Evolutionary conservation across 2,329 filamentous ascomycete species (phyloP), one percentile per base, ranked within the genome.

Genomic region (Colletotrichum ledebouriae): DNA sequence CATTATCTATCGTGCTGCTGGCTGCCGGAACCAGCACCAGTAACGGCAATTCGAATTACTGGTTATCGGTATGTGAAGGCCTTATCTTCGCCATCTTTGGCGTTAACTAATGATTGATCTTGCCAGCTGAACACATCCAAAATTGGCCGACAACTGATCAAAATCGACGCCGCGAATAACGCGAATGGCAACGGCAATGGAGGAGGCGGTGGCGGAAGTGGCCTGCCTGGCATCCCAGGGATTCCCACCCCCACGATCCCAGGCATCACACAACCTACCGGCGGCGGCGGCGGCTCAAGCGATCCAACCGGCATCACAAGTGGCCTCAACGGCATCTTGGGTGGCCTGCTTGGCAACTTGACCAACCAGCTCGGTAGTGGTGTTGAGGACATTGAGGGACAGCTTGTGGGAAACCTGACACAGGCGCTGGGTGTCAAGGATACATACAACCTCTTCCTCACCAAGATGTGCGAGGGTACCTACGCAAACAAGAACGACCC

Each of bases 1-100:
- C 89, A 79, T 87, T 77, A 37, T 64, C 56, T 3, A 56, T 65
- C 3, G 56, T 71, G 3, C 52, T 71, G 6, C 17, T 71, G 4
- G 60, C 56, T 9, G 37, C 70, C 6, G 70, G 70, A 4, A 64
- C 56, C 12, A 52, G n/a, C 17, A 59, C 67, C n/a, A 17, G 55
- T 25, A 63, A 52, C 12, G 67, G 53, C 9, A 47, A 57, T 3
- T 25, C 50, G n/a, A 62, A 70, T 13, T 71, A 59, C 57, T 71
- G 63, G 63, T 37, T 71, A 12, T 67, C 70, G 20, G 67, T 67
- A 41, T 7, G 29, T 6, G 29, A 29, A 29, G 9, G 29, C 29
- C 6, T 29, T 9, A 12, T 1, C 13, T 7, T 5, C 0, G 11
- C 9, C 6, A 13, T 1, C 0, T 13, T 1, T 2, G 11, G n/a